phyloP scores from a whole-genome alignment of 345 rosid genomes.

The Raphanus sativus region DNA sequence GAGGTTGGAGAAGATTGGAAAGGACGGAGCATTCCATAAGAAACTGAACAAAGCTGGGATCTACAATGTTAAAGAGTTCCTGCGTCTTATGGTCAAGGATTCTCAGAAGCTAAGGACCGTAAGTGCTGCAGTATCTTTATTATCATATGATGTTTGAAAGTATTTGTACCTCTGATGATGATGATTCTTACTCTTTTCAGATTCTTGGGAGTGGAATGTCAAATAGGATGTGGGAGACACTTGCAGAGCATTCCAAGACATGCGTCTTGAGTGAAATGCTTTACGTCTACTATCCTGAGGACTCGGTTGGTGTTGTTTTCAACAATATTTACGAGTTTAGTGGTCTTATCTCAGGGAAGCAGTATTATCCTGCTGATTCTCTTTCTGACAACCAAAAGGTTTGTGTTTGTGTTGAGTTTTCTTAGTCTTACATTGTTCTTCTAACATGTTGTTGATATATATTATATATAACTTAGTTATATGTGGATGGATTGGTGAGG shows the following conservation, averaged over 20 bases:
- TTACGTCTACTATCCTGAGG: slow-evolving; percentile 79
- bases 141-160: background rate
- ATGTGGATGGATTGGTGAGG: slow-evolving; percentile 82
- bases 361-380: slow-evolving; percentile 65
- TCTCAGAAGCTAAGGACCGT: slow-evolving; percentile 77
- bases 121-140: slow-evolving; percentile 33
- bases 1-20: slow-evolving; percentile 96
- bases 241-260: slow-evolving; percentile 90
- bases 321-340: slow-evolving; percentile 74
- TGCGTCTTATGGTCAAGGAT: slow-evolving; percentile 79
- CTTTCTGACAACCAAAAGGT: slow-evolving; percentile 91
- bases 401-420: slow-evolving; percentile 2
- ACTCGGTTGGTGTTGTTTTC: slow-evolving; percentile 69
- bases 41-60: slow-evolving; percentile 84
- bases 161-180: slow-evolving; percentile 4
- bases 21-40: slow-evolving; percentile 96
- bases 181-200: slow-evolving; percentile 44
- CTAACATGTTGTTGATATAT: background rate
- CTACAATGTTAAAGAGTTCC: slow-evolving; percentile 76
- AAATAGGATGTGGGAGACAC: slow-evolving; percentile 97
- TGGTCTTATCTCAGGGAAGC: slow-evolving; percentile 74
- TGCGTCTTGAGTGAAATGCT: slow-evolving; percentile 75
- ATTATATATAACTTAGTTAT: slow-evolving; percentile 48
- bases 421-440: background rate
- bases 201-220: slow-evolving; percentile 99